Evolutionary conservation across 768 basidiomycete species (phyloP).

Genomic region (Leccinellum albellum): DNA sequence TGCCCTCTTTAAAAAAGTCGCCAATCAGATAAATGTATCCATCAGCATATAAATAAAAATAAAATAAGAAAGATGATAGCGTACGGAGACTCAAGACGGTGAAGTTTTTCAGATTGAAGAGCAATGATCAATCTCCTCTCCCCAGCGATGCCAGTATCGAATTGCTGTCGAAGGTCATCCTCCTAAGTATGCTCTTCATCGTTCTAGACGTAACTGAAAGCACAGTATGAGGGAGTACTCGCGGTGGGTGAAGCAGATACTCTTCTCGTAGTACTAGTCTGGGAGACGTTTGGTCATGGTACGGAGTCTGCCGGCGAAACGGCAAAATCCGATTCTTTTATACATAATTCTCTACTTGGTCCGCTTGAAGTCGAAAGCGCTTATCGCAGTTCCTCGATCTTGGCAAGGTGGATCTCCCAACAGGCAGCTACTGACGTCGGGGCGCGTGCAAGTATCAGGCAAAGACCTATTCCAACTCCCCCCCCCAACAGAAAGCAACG

Average conservation of each 20-base stretch:
- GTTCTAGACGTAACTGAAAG: slow-evolving; percentile 22
- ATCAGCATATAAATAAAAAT: background rate
- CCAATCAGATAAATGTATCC: background rate
- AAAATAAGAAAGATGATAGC: too few species aligned
- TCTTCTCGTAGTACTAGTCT: slow-evolving; percentile 46
- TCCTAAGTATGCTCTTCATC: slow-evolving; percentile 48
- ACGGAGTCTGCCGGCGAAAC: too few species aligned
- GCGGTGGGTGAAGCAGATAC: slow-evolving; percentile 5
- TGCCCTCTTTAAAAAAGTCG: slow-evolving; percentile 43
- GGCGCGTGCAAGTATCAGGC: too few species aligned
- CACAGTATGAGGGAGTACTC: slow-evolving; percentile 10
- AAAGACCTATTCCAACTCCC: too few species aligned
- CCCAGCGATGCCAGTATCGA: slow-evolving; percentile 48
- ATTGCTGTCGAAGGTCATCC: slow-evolving; percentile 37
- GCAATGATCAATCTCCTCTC: slow-evolving; percentile 50
- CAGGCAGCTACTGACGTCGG: too few species aligned
- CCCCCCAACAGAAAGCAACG: too few species aligned
- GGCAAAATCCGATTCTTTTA: too few species aligned
- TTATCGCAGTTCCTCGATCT: too few species aligned
- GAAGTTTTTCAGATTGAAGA: slow-evolving; percentile 55
- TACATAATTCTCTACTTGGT: too few species aligned
- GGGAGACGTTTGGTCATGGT: slow-evolving; percentile 39
- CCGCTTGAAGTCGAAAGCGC: too few species aligned
- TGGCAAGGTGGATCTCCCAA: too few species aligned
- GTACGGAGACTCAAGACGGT: slow-evolving; percentile 62